Evolutionary conservation across 257 asterid species (phyloP).

Genomic region (Capsicum rhomboideum): DNA sequence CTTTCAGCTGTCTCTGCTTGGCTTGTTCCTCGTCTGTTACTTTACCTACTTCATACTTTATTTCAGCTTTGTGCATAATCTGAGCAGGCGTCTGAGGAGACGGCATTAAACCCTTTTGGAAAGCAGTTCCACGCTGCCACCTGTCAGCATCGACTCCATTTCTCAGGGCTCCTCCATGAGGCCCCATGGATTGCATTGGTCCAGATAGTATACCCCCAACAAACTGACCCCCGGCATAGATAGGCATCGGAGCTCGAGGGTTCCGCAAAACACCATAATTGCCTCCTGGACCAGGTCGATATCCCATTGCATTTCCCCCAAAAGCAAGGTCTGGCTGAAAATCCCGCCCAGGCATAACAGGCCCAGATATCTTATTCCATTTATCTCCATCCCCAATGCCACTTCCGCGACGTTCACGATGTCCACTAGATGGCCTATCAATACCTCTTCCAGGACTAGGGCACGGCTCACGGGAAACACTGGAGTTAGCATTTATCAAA

Average conservation of each 20-base stretch:
- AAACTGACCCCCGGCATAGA: conserved; percentile 30
- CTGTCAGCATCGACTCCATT: conserved; percentile 70
- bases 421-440: conserved; percentile 42
- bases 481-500: conserved; percentile 22
- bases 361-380: conserved; percentile 53
- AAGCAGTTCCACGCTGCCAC: conserved; percentile 80
- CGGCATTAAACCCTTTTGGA: conserved; percentile 73
- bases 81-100: conserved; percentile 61
- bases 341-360: conserved; percentile 44
- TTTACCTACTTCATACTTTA: conserved; percentile 80
- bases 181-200: conserved; percentile 57
- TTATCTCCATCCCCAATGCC: conserved; percentile 56
- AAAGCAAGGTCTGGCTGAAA: conserved; percentile 31
- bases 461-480: conserved; percentile 31
- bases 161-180: conserved; percentile 51
- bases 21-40: conserved; percentile 77
- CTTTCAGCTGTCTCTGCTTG: conserved; percentile 83
- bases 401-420: conserved; percentile 65
- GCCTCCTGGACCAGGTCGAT: conserved; percentile 52
- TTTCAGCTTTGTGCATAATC: conserved; percentile 80
- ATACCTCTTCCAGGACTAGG: conserved; percentile 42
- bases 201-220: conserved; percentile 41
- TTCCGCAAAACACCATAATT: conserved; percentile 59
- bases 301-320: conserved; percentile 31
- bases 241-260: conserved; percentile 47